These are phyloP conservation scores for Ceratocystis cubensis DNA, from an alignment of 2,329 filamentous ascomycete species.

Conservation along the genomic window DNA sequence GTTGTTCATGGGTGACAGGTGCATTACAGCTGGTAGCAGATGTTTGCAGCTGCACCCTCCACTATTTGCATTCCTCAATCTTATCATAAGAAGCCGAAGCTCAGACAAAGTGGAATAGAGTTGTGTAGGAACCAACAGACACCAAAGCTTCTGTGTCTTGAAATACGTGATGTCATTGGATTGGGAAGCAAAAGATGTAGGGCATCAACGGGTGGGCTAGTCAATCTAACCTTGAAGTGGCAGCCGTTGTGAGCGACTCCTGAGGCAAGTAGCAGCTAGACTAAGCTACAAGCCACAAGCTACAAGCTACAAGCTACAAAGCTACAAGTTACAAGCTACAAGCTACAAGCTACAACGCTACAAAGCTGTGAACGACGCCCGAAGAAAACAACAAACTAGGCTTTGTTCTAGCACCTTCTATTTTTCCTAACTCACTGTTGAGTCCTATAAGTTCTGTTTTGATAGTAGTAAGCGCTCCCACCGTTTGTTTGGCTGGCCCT, in stretches of 20 bases:
- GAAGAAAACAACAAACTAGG: too few species aligned
- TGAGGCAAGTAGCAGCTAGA: neutral
- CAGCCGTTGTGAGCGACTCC: too few species aligned
- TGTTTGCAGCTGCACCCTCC: neutral
- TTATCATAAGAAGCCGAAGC: neutral
- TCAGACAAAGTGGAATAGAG: neutral
- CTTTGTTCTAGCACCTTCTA: too few species aligned
- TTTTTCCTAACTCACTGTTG: too few species aligned
- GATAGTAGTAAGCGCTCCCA: too few species aligned
- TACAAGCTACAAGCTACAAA: neutral
- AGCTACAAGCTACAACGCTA: too few species aligned
- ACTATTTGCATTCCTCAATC: neutral
- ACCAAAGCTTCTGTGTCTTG: neutral
- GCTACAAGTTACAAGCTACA: neutral
- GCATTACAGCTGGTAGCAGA: neutral
- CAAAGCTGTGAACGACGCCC: too few species aligned
- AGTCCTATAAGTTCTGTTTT: too few species aligned
- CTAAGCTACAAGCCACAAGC: neutral
- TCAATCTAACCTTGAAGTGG: too few species aligned
- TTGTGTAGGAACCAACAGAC: neutral
- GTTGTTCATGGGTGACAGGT: too few species aligned
- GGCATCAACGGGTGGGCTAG: too few species aligned
- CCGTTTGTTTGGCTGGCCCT: too few species aligned
- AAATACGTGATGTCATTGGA: neutral
- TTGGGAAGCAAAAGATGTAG: neutral